Conservation (phyloP, 495 filamentous ascomycete genomes). For the Apodospora peruviana region DNA sequence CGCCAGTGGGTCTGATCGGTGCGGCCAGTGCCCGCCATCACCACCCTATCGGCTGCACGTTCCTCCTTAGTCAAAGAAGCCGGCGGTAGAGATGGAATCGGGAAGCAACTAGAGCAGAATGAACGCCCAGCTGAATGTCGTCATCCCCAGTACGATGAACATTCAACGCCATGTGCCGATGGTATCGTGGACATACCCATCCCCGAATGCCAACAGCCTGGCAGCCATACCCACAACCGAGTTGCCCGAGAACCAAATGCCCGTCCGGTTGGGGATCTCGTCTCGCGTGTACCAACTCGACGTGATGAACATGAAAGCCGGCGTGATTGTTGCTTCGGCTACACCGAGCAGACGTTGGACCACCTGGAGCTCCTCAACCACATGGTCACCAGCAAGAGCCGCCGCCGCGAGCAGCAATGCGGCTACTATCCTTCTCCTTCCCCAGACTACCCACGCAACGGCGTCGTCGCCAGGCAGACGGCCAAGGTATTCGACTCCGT, state of each 20-base stretch:
- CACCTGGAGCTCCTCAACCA: no score
- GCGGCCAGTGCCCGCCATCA: constrained; percentile 29
- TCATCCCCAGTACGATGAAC: constrained; percentile 51
- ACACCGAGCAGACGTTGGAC: constrained; percentile 55
- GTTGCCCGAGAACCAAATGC: constrained; percentile 58
- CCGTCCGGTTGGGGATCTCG: constrained; percentile 56
- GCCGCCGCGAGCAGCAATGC: no score
- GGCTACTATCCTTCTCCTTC: no score
- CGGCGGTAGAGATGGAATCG: constrained; percentile 46
- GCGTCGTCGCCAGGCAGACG: no score
- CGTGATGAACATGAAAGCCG: constrained; percentile 50
- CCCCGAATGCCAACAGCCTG: constrained; percentile 54
- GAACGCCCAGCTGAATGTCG: constrained; percentile 47
- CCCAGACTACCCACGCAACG: no score
- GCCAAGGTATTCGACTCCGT: no score
- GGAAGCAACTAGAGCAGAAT: constrained; percentile 43
- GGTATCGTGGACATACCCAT: constrained; percentile 50
- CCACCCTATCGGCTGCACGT: constrained; percentile 38
- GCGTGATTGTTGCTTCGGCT: constrained; percentile 58
- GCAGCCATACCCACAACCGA: constrained; percentile 58
- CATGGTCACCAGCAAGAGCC: constrained; percentile 53
- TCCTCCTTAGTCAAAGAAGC: constrained; percentile 45
- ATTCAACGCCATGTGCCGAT: constrained; percentile 61
- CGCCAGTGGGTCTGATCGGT: constrained; percentile 30
- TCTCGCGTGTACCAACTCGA: constrained; percentile 57